Evolutionary conservation across 768 basidiomycete genomes (phyloP), one percentile per base, ranked within the genome.

Genomic region (Harrya chromipes): DNA sequence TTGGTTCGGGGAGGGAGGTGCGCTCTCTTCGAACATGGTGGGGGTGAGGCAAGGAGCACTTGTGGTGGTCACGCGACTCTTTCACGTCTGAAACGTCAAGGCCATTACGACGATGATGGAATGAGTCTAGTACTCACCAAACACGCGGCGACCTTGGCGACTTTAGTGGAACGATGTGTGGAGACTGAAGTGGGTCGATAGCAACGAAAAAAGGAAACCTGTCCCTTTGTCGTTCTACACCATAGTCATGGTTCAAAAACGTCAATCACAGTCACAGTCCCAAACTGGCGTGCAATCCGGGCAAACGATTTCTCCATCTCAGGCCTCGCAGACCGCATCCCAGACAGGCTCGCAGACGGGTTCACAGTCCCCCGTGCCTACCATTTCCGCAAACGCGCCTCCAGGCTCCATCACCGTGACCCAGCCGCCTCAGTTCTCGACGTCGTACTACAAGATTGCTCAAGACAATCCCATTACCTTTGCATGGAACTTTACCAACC

Each of bases 381-480:
- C 62, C 38, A 80, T 84, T 50, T 79, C 83, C 0, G 58, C 66
- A 50, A 68, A 79, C 7, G 77, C 77, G 0, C 74, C 85, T 8
- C 81, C 80, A 3, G 87, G 89, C 19, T 74, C 78, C n/a, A 64
- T 90, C 44, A 77, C 79, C 51, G 80, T 91, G 63, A 90, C 89
- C 37, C 80, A 89, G 63, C 94, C 94, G 1, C 87, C 90, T 0
- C 79, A 84, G 55, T 87, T 87, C 9, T 79, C 83, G 29, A 85
- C 87, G 3, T 89, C 90, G 20, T 95, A 82, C 74, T 95, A 83
- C 76, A 93, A 94, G 78, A 87, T 97, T 63, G 88, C 90, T 0
- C 71, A 73, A 1, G 74, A 73, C 43, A 78, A 90, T 55, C 71
- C 74, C 52, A 82, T 97, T 63, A 95, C 92, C 19, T 90, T 97